phyloP scores from a whole-genome alignment of 345 rosid species.

The Gossypium anomalum region DNA sequence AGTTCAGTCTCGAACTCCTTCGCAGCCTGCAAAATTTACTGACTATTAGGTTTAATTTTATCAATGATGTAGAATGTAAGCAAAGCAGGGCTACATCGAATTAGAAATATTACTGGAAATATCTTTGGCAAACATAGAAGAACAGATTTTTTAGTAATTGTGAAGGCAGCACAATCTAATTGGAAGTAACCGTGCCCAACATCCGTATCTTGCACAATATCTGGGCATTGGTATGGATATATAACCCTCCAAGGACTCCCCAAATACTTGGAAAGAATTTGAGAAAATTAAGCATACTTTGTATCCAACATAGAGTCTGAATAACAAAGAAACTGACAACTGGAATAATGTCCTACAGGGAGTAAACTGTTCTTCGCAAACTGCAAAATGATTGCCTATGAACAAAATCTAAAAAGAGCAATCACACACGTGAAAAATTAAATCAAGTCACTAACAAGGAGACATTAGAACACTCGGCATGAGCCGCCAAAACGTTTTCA shows the following conservation, averaged over 20 bases:
- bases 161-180: not conserved
- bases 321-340: not conserved
- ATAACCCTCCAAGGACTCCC: not conserved
- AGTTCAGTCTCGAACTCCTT: conserved; percentile 94
- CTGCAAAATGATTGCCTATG: not conserved
- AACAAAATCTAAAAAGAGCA: not conserved
- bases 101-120: not conserved
- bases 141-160: not conserved
- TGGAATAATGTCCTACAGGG: not conserved
- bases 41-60: not conserved
- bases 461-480: not conserved
- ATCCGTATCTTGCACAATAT: not conserved
- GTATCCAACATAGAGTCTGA: not conserved
- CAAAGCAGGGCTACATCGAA: not conserved
- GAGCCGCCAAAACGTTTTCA: not conserved
- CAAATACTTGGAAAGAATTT: not conserved
- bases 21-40: conserved; percentile 67
- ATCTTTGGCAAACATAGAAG: not conserved
- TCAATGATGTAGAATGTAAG: not conserved
- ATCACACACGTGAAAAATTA: not conserved
- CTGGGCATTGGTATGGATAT: not conserved
- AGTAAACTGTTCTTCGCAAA: not conserved
- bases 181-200: not conserved
- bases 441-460: not conserved
- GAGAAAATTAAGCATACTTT: not conserved